Base-by-base conservation (phyloP, 345 rosid species). In the Citrus reticulata region DNA sequence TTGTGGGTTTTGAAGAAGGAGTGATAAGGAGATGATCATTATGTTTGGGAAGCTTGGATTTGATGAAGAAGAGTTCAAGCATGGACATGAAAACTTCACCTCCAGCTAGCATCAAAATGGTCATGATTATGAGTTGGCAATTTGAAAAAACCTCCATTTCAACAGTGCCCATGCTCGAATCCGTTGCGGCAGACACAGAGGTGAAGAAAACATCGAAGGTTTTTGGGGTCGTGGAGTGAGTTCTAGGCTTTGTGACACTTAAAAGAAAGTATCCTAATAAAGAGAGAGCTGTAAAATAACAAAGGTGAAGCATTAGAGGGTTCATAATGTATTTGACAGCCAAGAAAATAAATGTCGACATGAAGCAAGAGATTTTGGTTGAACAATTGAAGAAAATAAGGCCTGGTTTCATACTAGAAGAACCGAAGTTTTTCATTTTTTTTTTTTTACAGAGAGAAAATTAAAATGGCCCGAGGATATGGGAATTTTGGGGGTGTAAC, bases 141-240 rank as follows among this genome's bases (percentile, higher is more conserved):
- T 89, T 90, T 7, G 97, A 92, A 79, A 91, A 92, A 75, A 85
- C 91, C 81, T 95, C 98, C 97, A 95, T 91, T 79, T 95, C 95
- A 0, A 95, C 83, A 0, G 95, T 85, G 25, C 91, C 87, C 98
- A 95, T 89, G 84, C 96, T 91, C 6, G 98, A 91, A 27, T 84
- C 88, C 0, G 98, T 89, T 9, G 85, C 10, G 0, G 93, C 92
- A 9, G 96, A 95, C 20, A 89, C 89, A 19, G 93, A 89, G 6
- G 95, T 94, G 88, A 94, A 95, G 84, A 88, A 92, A 51, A 85
- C 20, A 46, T 94, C 97, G 7, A 91, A 16, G 74, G 79, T 79
- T 63, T 67, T 84, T 24, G 87, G 93, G 46, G 11, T 68, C 4
- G 63, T 81, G 14, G 78, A 75, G 40, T 40, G 49, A 7, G 13